Evolutionary conservation across 139 green algal species (phyloP), one percentile per base, ranked within the genome.

Genomic region (Chlamydomonas eustigma): DNA sequence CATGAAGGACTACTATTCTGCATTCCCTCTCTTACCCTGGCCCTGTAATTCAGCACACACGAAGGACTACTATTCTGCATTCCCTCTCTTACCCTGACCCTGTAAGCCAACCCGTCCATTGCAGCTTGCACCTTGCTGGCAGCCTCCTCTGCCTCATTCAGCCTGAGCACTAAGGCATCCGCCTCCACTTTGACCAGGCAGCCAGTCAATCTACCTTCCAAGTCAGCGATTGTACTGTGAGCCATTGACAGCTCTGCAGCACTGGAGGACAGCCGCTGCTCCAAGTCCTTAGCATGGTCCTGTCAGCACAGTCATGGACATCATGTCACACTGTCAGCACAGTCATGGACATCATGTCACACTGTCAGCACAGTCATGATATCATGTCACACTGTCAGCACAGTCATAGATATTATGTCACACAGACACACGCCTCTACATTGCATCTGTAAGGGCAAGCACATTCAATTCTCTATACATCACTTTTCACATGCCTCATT

Each of bases 171-270:
- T 51, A 91, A 74, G 72, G 78, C 75, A 63, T 90, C 80, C 39
- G 77, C 77, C 76, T 91, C 84, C 0, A 73, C 72, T 69, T 76
- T 76, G 34, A 63, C 80, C 72, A 81, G 75, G 25, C 74, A 76
- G 3, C 80, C 85, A 37, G 76, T 63, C 51, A 88, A 50, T 28
- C 81, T 78, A 35, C 64, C 37, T 81, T 88, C 76, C 66, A 87
- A 38, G 0, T 75, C 75, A 1, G 50, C 28, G 1, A 71, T 65
- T 6, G 74, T 71, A 72, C 70, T 65, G 4, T 78, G 80, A 12
- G 69, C 69, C 64, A 84, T 76, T 39, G 81, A 73, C n/a, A 87
- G 79, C 81, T 90, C 85, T 3, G 73, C 76, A 0, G 72, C 73
- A 30, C 32, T 50, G 35, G 80, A 66, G 0, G 83, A 78, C 30